These are phyloP conservation scores for Flaveria sonorensis DNA, from an alignment of 129 eudicot genomes.

Conservation along the genomic window DNA sequence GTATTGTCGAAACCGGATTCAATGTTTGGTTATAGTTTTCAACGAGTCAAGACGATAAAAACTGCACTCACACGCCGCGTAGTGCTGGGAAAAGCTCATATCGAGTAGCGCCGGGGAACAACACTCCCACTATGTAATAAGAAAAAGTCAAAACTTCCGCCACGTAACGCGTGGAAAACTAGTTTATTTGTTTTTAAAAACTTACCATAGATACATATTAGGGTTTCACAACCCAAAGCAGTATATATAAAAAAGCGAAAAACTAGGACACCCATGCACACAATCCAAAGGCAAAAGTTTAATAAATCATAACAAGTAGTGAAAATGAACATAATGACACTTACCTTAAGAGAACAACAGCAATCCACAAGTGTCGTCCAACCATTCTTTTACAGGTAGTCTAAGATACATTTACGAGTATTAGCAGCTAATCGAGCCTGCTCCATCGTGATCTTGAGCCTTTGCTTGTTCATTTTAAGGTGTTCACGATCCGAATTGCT, in stretches of 20 bases:
- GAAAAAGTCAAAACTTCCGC: too few species aligned
- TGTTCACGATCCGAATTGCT: slow-evolving; percentile 17
- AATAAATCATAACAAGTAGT: neutral
- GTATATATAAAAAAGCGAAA: neutral
- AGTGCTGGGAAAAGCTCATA: too few species aligned
- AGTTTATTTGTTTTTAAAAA: too few species aligned
- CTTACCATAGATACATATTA: too few species aligned
- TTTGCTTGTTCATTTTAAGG: slow-evolving; percentile 9
- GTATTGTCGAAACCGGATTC: too few species aligned
- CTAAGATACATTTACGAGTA: neutral
- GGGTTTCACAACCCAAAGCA: neutral
- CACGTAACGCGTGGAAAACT: too few species aligned
- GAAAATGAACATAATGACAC: neutral
- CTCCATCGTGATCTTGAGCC: slow-evolving; percentile 23
- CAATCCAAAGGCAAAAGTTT: neutral
- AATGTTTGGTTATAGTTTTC: too few species aligned
- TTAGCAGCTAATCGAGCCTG: slow-evolving; percentile 24
- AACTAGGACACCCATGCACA: neutral
- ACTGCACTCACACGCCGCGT: too few species aligned
- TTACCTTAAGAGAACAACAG: neutral
- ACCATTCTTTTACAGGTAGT: neutral
- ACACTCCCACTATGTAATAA: too few species aligned
- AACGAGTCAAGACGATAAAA: too few species aligned
- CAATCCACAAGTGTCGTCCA: neutral
- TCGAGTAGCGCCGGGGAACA: too few species aligned